Evolutionary conservation across 2,329 filamentous ascomycete species (phyloP), one percentile per base, ranked within the genome.

Genomic region (Ophioceras dolichostomum): DNA sequence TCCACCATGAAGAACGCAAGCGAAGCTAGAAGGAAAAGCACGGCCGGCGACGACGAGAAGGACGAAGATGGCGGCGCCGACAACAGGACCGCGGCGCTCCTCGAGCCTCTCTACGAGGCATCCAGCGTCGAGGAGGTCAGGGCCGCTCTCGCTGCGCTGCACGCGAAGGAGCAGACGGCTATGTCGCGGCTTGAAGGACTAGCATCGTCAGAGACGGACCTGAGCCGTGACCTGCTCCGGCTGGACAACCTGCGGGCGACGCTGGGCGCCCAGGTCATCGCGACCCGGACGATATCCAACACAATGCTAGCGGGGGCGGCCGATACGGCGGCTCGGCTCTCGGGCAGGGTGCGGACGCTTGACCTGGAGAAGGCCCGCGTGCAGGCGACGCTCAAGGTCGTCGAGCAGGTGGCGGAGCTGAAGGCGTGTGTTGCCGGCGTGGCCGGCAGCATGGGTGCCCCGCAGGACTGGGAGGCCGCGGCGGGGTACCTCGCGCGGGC

Each of bases 401-500:
- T 96, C 10, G 89, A 96, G 59, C 88, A 95, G 62, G 89, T 98
- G 12, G 83, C 85, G 5, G 91, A 98, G 67, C 79, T 98, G 46
- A 96, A 96, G 62, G 84, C 91, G 8, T 98, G 91, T 55, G 85
- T 96, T 26, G 76, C 95, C 42, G 91, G 91, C 31, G 88, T 96
- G 10, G 79, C 89, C 19, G 91, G 88, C 14, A 93, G 84, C 41
- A 98, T 98, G 91, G 91, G 89, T 24, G 89, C 88, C 4, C 86
- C 91, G 30, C 91, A 98, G 59, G 91, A 98, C 62, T 98, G 91
- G 91, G 91, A 98, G 59, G 91, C 86, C 3, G 91, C 91, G 4
- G 91, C 91, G 2, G 83, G 74, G 33, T 96, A 96, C 57, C 71
- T 98, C 41, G 76, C 83, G 44, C 76, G 89, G 32, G 88, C 91